A percentile compares a stretch with the other conserved stretches of the same genome.
phyloP scores from a whole-genome alignment of 2,329 filamentous ascomycete species.

The Aspergillus calidoustus region DNA sequence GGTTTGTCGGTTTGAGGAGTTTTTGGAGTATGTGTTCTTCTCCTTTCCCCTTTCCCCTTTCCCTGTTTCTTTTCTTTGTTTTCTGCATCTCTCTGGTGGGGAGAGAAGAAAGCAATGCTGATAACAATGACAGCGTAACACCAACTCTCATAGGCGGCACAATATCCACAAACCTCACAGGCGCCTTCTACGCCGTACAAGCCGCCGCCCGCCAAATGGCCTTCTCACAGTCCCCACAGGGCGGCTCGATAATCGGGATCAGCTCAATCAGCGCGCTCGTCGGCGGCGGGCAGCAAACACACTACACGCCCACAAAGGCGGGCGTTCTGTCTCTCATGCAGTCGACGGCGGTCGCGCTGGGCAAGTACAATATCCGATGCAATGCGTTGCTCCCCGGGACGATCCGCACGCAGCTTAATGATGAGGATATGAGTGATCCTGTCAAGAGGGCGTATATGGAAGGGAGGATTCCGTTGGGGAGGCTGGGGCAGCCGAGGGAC shows the following conservation, averaged over 20 bases:
- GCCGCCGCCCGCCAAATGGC: slow-evolving; percentile 85
- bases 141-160: slow-evolving; percentile 73
- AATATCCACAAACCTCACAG: slow-evolving; percentile 79
- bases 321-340: slow-evolving; percentile 82
- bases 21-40: slow-evolving; percentile 67
- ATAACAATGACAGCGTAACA: slow-evolving; percentile 59
- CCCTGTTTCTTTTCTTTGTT: not conserved
- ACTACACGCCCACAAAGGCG: slow-evolving; percentile 90
- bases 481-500: slow-evolving; percentile 74
- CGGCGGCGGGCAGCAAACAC: slow-evolving; percentile 76
- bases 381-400: slow-evolving; percentile 85
- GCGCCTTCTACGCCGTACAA: slow-evolving; percentile 87
- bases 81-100: not conserved
- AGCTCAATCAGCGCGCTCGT: slow-evolving; percentile 48
- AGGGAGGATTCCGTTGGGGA: slow-evolving; percentile 75
- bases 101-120: slow-evolving; percentile 36
- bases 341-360: slow-evolving; percentile 77
- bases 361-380: slow-evolving; percentile 75
- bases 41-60: not conserved
- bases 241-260: slow-evolving; percentile 72
- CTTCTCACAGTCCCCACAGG: slow-evolving; percentile 67
- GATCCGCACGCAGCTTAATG: slow-evolving; percentile 81
- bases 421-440: slow-evolving; percentile 76
- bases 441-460: slow-evolving; percentile 79
- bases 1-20: slow-evolving; percentile 85